phyloP scores from a whole-genome alignment of 306 rosid genomes.

The Lathyrus tuberosus region DNA sequence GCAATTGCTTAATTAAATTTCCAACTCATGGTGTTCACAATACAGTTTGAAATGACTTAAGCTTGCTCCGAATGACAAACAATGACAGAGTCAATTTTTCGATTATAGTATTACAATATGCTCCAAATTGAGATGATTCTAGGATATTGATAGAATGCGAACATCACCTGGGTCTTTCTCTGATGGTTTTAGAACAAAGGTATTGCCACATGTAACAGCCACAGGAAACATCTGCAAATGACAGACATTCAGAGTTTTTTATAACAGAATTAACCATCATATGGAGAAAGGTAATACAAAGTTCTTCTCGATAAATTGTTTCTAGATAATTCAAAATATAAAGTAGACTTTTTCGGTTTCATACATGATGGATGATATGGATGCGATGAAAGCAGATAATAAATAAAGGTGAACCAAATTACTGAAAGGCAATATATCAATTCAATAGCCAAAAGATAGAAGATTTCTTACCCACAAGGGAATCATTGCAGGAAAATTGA shows the following conservation, averaged over 20 bases:
- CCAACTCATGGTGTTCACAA: background rate
- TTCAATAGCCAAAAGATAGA: constrained; percentile 20
- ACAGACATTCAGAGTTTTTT: constrained; percentile 13
- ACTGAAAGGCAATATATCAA: constrained; percentile 16
- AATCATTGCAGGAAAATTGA: constrained; percentile 99
- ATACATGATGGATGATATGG: constrained; percentile 19
- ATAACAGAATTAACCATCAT: constrained; percentile 1
- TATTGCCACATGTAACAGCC: constrained; percentile 93
- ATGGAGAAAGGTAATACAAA: constrained; percentile 8
- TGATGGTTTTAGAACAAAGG: constrained; percentile 88
- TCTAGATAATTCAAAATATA: constrained; percentile 25
- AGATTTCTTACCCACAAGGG: constrained; percentile 84
- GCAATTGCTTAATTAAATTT: background rate
- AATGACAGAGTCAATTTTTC: constrained; percentile 6
- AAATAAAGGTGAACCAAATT: constrained; percentile 17
- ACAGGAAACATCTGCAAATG: constrained; percentile 89
- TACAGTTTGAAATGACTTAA: constrained; percentile 1
- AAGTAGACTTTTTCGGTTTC: constrained; percentile 7
- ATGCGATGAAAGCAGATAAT: constrained; percentile 1
- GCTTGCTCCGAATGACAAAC: constrained; percentile 4
- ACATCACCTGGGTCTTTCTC: constrained; percentile 92
- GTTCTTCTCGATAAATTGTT: background rate
- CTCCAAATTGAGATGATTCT: constrained; percentile 28
- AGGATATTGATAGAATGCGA: constrained; percentile 35
- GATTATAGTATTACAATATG: constrained; percentile 9